Evolutionary conservation across 2,329 filamentous ascomycete genomes (phyloP).

Genomic region (Aspergillus carbonarius): DNA sequence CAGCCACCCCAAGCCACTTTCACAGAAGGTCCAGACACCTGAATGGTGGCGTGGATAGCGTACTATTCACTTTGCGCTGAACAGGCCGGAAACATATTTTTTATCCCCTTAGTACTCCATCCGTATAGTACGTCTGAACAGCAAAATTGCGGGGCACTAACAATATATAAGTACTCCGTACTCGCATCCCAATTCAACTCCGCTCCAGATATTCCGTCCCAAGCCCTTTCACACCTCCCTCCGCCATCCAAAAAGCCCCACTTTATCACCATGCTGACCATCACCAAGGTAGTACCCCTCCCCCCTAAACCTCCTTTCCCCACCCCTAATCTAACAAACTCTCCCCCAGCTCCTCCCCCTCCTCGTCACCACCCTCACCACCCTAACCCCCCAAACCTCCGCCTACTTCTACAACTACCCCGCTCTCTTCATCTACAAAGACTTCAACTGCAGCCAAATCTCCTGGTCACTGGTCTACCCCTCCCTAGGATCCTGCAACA

Average conservation of each 20-base stretch:
- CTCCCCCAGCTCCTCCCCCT: background rate
- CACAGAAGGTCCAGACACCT: background rate
- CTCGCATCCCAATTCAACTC: no score
- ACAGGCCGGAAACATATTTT: no score
- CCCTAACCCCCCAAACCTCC: background rate
- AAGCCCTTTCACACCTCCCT: no score
- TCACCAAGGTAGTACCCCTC: background rate
- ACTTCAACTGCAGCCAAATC: background rate
- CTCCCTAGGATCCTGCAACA: background rate
- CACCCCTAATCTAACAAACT: background rate
- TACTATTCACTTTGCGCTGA: background rate
- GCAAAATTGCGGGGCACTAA: background rate
- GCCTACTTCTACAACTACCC: background rate
- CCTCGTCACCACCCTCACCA: background rate
- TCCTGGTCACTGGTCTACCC: background rate
- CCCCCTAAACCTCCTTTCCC: background rate
- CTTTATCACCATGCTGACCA: background rate
- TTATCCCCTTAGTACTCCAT: no score
- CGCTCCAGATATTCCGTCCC: no score
- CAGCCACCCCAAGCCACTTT: background rate
- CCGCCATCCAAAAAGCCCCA: background rate
- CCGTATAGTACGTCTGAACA: no score
- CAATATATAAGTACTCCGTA: background rate
- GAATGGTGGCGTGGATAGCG: background rate
- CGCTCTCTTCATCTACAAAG: background rate